phyloP scores from a whole-genome alignment of 345 rosid genomes.

The Crucihimalaya himalaica region DNA sequence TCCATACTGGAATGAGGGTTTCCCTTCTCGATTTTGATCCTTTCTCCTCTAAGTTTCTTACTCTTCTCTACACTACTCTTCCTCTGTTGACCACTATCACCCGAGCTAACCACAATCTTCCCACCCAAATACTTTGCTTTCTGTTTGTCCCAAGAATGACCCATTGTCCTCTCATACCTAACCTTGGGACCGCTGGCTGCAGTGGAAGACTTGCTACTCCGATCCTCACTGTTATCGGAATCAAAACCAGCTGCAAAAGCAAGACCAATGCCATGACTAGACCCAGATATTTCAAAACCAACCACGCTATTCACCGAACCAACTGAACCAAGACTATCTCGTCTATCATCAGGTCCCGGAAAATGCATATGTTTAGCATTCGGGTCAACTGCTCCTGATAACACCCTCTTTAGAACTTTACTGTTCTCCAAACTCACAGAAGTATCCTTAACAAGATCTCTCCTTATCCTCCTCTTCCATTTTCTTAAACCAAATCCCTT shows the following conservation, averaged over 20 bases:
- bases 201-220: conserved; percentile 77
- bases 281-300: conserved; percentile 41
- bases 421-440: conserved; percentile 42
- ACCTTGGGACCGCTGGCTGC: conserved; percentile 65
- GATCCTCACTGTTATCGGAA: conserved; percentile 70
- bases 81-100: conserved; percentile 53
- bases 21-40: conserved; percentile 74
- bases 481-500: conserved; percentile 80
- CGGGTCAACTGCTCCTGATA: conserved; percentile 40
- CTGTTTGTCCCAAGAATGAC: conserved; percentile 48
- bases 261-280: conserved; percentile 49
- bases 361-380: conserved; percentile 41
- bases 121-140: conserved; percentile 50
- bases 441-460: conserved; percentile 58
- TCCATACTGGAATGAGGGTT: conserved; percentile 84
- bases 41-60: conserved; percentile 82
- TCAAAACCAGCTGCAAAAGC: conserved; percentile 52
- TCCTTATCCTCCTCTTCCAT: conserved; percentile 70
- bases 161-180: conserved; percentile 48
- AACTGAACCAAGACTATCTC: conserved; percentile 46
- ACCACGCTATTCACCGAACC: conserved; percentile 44
- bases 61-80: conserved; percentile 55
- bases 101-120: conserved; percentile 46
- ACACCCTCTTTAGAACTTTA: conserved; percentile 64
- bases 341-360: conserved; percentile 32